Base-by-base conservation (phyloP, 805 yeast species). In the Cyberlindnera bimundalis region DNA sequence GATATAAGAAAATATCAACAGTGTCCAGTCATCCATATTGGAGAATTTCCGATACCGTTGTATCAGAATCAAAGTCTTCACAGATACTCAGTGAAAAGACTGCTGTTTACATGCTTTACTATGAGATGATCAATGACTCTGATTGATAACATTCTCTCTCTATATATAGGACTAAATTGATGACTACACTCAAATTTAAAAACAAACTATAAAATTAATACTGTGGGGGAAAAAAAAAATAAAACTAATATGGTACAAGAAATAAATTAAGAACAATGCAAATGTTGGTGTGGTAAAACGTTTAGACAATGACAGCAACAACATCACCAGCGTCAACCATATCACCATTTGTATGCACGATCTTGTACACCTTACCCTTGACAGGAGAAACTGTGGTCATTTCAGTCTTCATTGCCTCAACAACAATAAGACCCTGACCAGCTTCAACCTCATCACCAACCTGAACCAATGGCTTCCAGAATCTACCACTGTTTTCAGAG, bases 371-470 rank as follows among this genome's bases (percentile, higher is more conserved):
- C 57, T 76, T 83, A 55, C 96, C 95, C 17, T 70, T 68, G 41
- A 59, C 69, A 1, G 95, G 74, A 16, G 97, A 79, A 40, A 65
- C 70, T 26, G 91, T 95, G 37, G 79, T 76, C 97, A 91, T 91
- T 66, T 91, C 99, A 0, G 98, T 93, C 72, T 91, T 91, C 99
- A 91, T 91, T 40, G 99, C 98, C 65, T 91, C 99, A 39, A 91
- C 86, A 29, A 93, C 88, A 50, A 91, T 76, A 46, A 91, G 70
- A 5, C 88, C 88, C 53, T 87, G 91, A 25, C 90, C 95, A 34
- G 66, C 73, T 38, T 69, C 66, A 20, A 91, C 95, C 5, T 50
- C 64, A 53, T 85, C 93, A 18, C 96, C 96, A 33, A 74, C 90
- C 42, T 72, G 66, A 21, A 84, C 95, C 50, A 89, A 67, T 1